These are phyloP conservation scores for Fusarium xyrophilum DNA, from an alignment of 2,329 filamentous ascomycete genomes.

Conservation along the genomic window DNA sequence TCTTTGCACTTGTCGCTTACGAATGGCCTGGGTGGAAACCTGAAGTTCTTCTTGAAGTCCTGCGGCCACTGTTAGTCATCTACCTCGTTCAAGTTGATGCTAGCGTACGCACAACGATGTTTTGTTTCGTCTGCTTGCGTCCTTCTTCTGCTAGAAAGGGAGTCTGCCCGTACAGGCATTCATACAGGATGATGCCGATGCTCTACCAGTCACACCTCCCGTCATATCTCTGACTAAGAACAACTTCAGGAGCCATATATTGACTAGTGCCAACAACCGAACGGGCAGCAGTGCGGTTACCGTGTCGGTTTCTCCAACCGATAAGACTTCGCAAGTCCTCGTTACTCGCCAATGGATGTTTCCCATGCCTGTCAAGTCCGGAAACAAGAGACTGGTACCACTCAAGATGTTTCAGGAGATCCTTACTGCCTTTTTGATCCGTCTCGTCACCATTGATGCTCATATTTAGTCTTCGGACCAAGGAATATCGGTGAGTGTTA, in stretches of 20 bases:
- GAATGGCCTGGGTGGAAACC: constrained; percentile 70
- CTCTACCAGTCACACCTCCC: constrained; percentile 98
- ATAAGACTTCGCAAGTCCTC: constrained; percentile 56
- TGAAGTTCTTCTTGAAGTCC: constrained; percentile 74
- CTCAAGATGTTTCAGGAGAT: constrained; percentile 45
- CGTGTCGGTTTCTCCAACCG: constrained; percentile 72
- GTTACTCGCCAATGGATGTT: constrained; percentile 40
- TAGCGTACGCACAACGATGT: constrained; percentile 70
- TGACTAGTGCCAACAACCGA: constrained; percentile 95
- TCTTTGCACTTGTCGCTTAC: constrained; percentile 78
- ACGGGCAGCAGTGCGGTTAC: constrained; percentile 75
- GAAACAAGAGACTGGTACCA: constrained; percentile 44
- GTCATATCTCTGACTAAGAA: constrained; percentile 82
- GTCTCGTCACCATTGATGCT: constrained; percentile 74
- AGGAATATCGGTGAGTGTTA: constrained; percentile 78
- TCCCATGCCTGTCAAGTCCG: constrained; percentile 45
- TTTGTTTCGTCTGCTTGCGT: constrained; percentile 82
- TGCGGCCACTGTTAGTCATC: constrained; percentile 43
- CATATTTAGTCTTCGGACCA: constrained; percentile 80
- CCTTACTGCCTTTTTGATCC: constrained; percentile 64
- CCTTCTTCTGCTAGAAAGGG: constrained; percentile 84
- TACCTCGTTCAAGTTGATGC: not conserved
- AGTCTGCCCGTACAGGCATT: constrained; percentile 91
- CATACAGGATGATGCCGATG: constrained; percentile 90
- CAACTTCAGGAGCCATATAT: constrained; percentile 97